Conservation (phyloP, 1,139 yeast genomes). For the Blastobotrys indianensis region DNA sequence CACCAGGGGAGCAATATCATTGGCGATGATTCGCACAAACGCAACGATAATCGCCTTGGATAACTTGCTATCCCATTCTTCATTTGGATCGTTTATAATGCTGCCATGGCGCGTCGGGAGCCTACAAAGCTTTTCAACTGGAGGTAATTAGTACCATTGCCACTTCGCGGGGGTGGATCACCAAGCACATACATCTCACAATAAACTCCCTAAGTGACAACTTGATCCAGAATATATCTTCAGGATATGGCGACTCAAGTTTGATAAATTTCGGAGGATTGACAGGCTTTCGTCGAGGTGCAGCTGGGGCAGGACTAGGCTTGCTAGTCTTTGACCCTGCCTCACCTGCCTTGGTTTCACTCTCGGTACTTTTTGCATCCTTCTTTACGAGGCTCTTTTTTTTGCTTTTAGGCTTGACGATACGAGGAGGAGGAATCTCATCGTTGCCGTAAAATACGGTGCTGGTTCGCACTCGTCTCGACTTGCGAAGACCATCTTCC, state of each 20-base stretch:
- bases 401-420: neutral
- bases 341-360: neutral
- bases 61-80: constrained; percentile 34
- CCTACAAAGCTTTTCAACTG: constrained; percentile 28
- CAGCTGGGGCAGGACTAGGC: constrained; percentile 1
- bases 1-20: constrained; percentile 29
- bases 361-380: neutral
- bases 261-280: constrained; percentile 25
- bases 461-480: constrained; percentile 20
- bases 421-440: constrained; percentile 15
- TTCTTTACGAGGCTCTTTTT: constrained; percentile 9
- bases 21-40: constrained; percentile 29
- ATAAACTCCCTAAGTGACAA: constrained; percentile 27
- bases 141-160: no score
- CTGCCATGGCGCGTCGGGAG: constrained; percentile 32
- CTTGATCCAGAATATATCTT: constrained; percentile 25
- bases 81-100: constrained; percentile 33
- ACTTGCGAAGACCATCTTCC: constrained; percentile 10
- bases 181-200: constrained; percentile 22
- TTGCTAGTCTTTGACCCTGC: constrained; percentile 7
- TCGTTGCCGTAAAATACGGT: constrained; percentile 22
- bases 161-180: no score
- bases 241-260: constrained; percentile 22
- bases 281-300: constrained; percentile 10
- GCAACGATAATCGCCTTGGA: constrained; percentile 33